Evolutionary conservation across 2,329 filamentous ascomycete genomes (phyloP).

Genomic region (Pseudopyricularia javanii): DNA sequence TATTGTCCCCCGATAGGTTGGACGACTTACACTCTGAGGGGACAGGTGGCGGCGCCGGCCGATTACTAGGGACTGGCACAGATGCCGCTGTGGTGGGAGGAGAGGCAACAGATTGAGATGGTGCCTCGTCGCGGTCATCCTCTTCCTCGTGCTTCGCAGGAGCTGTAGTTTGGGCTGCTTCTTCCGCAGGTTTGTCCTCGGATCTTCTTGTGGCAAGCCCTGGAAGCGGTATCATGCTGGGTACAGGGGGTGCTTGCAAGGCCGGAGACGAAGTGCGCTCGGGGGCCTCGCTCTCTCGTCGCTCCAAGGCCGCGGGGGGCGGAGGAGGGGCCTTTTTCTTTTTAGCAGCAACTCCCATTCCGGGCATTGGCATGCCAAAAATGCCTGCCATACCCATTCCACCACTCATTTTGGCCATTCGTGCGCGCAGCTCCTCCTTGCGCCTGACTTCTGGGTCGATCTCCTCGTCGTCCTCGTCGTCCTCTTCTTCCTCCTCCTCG

Average conservation of each 20-base stretch:
- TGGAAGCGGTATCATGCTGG: conserved; percentile 53
- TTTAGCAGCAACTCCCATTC: conserved; percentile 31
- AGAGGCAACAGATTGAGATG: conserved; percentile 15
- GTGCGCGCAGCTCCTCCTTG: conserved; percentile 76
- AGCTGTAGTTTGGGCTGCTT: conserved; percentile 14
- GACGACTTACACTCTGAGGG: conserved; percentile 45
- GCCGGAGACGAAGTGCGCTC: conserved; percentile 31
- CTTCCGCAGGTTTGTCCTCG: conserved; percentile 33
- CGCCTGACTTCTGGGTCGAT: conserved; percentile 78
- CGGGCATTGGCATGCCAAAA: conserved; percentile 63
- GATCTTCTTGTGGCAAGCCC: conserved; percentile 52
- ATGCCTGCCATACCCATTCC: conserved; percentile 96
- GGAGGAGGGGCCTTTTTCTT: conserved; percentile 46
- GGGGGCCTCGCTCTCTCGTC: conserved; percentile 27
- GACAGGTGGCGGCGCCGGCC: conserved; percentile 45
- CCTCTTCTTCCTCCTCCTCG: conserved; percentile 44
- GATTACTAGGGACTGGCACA: conserved; percentile 34
- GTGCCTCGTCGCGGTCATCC: conserved; percentile 19
- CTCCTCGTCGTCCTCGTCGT: conserved; percentile 72
- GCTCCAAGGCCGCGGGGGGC: conserved; percentile 19
- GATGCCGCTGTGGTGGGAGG: not conserved
- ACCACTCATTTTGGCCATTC: conserved; percentile 98
- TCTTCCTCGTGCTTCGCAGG: conserved; percentile 16
- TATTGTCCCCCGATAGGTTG: conserved; percentile 12
- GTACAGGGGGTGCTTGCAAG: conserved; percentile 39